These are phyloP conservation scores for Nannizziopsis arthrosporioides DNA, from an alignment of 2,329 filamentous ascomycete species.

Conservation along the genomic window DNA sequence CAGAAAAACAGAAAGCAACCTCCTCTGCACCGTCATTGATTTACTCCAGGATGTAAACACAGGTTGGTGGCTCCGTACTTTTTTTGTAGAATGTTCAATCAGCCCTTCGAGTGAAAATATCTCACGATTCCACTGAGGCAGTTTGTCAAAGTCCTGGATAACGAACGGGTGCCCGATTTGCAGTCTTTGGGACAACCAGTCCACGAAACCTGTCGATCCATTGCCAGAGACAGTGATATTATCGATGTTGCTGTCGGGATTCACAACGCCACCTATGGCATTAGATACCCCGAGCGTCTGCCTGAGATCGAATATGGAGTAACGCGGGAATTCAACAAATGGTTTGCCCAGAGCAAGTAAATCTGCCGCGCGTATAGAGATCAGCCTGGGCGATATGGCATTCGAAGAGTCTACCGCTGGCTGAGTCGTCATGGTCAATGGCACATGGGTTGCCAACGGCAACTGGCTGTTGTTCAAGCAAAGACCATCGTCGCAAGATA, in stretches of 20 bases:
- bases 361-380: slow-evolving; percentile 13
- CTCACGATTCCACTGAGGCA: slow-evolving; percentile 20
- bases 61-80: slow-evolving; percentile 16
- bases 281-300: not conserved
- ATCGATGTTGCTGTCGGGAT: not conserved
- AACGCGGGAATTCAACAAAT: slow-evolving; percentile 24
- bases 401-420: slow-evolving; percentile 32
- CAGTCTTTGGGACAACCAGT: slow-evolving; percentile 24
- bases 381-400: slow-evolving; percentile 30
- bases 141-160: slow-evolving; percentile 25
- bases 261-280: not conserved
- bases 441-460: slow-evolving; percentile 21
- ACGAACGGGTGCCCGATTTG: slow-evolving; percentile 26
- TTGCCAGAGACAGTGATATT: not conserved
- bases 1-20: not conserved
- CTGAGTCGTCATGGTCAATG: slow-evolving; percentile 26
- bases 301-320: slow-evolving; percentile 22
- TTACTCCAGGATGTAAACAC: not conserved
- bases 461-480: slow-evolving; percentile 32
- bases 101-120: slow-evolving; percentile 24
- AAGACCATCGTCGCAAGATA: slow-evolving; percentile 20
- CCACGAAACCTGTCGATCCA: slow-evolving; percentile 10
- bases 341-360: slow-evolving; percentile 21
- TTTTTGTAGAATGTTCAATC: slow-evolving; percentile 25
- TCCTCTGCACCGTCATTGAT: not conserved